Conservation (phyloP, 1,284 basidiomycete genomes). For the Leccinum proliferum region DNA sequence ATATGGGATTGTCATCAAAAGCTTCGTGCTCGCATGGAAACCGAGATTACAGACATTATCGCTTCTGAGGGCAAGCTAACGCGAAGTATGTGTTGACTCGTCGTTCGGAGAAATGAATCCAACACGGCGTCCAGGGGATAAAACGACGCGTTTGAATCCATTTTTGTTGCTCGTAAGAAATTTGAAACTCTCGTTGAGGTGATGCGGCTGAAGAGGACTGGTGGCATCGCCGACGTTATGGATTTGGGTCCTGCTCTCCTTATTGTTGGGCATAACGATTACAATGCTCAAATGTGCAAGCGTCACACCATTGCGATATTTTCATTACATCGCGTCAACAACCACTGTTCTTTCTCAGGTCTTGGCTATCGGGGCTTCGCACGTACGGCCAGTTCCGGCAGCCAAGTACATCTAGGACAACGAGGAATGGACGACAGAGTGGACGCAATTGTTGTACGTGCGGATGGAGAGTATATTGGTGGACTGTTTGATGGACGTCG, state of each 20-base stretch:
- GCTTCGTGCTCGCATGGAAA: slow-evolving; percentile 49
- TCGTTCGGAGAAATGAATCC: background rate
- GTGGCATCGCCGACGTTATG: slow-evolving; percentile 82
- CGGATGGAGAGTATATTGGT: slow-evolving; percentile 84
- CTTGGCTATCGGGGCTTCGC: slow-evolving; percentile 52
- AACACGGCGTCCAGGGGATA: slow-evolving; percentile 9
- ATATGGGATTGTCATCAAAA: slow-evolving; percentile 88
- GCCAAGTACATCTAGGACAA: slow-evolving; percentile 53
- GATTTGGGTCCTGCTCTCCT: slow-evolving; percentile 85
- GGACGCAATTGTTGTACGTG: slow-evolving; percentile 76
- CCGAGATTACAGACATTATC: slow-evolving; percentile 52
- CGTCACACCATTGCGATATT: slow-evolving; percentile 57
- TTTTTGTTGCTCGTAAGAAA: slow-evolving; percentile 72
- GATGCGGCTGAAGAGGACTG: slow-evolving; percentile 78
- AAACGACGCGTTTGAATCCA: slow-evolving; percentile 36
- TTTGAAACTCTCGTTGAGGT: slow-evolving; percentile 82
- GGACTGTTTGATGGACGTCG: slow-evolving; percentile 77
- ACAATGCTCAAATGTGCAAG: slow-evolving; percentile 80
- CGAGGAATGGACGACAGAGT: slow-evolving; percentile 69
- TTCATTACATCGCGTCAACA: slow-evolving; percentile 21
- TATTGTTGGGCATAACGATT: slow-evolving; percentile 76
- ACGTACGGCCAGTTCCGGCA: slow-evolving; percentile 56
- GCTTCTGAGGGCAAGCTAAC: slow-evolving; percentile 32
- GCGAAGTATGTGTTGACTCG: slow-evolving; percentile 15
- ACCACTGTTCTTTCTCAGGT: slow-evolving; percentile 47